These are phyloP conservation scores for Coemansia sp. DNA, from an alignment of 192 early-diverging fungal species.

Conservation along the genomic window DNA sequence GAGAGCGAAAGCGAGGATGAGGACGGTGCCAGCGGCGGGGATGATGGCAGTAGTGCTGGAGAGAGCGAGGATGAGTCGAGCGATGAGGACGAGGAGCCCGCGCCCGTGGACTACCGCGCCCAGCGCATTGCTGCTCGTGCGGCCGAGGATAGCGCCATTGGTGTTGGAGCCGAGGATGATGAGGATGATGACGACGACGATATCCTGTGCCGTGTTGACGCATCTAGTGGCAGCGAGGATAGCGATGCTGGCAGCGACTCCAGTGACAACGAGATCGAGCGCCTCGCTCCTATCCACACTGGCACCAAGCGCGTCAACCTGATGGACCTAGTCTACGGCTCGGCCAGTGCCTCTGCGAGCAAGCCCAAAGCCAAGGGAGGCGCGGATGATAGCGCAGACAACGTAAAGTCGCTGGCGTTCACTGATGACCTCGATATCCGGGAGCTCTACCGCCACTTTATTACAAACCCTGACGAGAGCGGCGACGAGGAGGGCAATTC, in stretches of 20 bases:
- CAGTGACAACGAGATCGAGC: constrained; percentile 22
- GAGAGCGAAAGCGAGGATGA: constrained; percentile 30
- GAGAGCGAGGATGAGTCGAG: constrained; percentile 54
- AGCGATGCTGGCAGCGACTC: constrained; percentile 1
- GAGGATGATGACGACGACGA: constrained; percentile 21
- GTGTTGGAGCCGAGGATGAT: background rate
- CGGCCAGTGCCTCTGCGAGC: constrained; percentile 49
- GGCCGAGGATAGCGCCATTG: constrained; percentile 56
- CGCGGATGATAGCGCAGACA: constrained; percentile 50
- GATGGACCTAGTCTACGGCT: constrained; percentile 87
- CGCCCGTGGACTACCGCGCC: constrained; percentile 19
- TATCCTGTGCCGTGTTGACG: constrained; percentile 26
- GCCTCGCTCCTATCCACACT: constrained; percentile 38
- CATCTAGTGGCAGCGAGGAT: constrained; percentile 12
- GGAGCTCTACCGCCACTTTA: constrained; percentile 34
- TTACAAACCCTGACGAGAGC: constrained; percentile 36
- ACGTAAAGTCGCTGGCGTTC: constrained; percentile 34
- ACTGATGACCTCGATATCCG: constrained; percentile 32
- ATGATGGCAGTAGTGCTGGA: constrained; percentile 24
- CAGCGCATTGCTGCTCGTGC: constrained; percentile 71
- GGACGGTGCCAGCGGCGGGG: constrained; percentile 14
- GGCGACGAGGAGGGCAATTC: constrained; percentile 34
- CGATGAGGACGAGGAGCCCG: constrained; percentile 3
- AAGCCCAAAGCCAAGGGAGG: constrained; percentile 43
- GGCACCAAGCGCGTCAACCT: constrained; percentile 68